phyloP scores from a whole-genome alignment of 805 yeast genomes.

The Starmera dryadoides region DNA sequence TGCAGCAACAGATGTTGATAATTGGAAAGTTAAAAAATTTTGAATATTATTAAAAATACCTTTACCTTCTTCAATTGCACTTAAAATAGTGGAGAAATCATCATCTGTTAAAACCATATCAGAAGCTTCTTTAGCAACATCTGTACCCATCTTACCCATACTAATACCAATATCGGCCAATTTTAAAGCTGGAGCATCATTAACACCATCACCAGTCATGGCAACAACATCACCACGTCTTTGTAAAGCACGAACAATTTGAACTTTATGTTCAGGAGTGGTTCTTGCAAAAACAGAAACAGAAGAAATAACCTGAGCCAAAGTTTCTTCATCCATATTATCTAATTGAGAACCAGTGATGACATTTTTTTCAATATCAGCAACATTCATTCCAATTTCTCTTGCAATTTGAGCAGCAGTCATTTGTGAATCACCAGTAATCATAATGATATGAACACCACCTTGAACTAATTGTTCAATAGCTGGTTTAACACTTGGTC shows the following conservation, averaged over 20 bases:
- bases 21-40: constrained; percentile 89
- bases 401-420: constrained; percentile 82
- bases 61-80: constrained; percentile 95
- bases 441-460: constrained; percentile 97
- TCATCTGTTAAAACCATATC: constrained; percentile 97
- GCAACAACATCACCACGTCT: constrained; percentile 93
- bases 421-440: constrained; percentile 88
- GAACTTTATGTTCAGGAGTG: constrained; percentile 88
- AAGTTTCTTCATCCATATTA: constrained; percentile 58
- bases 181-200: constrained; percentile 97
- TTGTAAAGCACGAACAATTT: constrained; percentile 85
- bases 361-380: constrained; percentile 57
- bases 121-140: constrained; percentile 97
- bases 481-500: constrained; percentile 75
- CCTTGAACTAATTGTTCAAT: constrained; percentile 75
- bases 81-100: constrained; percentile 88
- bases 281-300: constrained; percentile 93
- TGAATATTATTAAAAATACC: constrained; percentile 95
- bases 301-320: constrained; percentile 68
- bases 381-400: constrained; percentile 83
- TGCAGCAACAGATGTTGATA: constrained; percentile 95
- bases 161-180: constrained; percentile 94
- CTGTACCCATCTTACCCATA: constrained; percentile 92
- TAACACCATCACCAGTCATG: constrained; percentile 99
- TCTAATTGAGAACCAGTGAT: constrained; percentile 84